These are phyloP conservation scores for Boletales sp. DNA, from an alignment of 768 basidiomycete species.

Conservation along the genomic window DNA sequence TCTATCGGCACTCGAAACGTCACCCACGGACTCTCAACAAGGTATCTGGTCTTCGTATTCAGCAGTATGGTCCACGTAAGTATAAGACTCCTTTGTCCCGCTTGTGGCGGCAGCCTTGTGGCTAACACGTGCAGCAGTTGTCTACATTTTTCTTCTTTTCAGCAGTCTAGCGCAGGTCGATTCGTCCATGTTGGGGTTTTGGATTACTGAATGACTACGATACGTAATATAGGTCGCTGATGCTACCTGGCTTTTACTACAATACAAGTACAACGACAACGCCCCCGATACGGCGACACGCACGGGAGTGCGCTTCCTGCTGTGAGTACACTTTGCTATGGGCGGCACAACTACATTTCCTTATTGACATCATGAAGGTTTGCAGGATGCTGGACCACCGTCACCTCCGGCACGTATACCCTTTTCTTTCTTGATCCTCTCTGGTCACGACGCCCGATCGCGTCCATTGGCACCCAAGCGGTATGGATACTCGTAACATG, in stretches of 20 bases:
- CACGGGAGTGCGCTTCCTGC: constrained; percentile 42
- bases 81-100: constrained; percentile 3
- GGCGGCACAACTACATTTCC: not conserved
- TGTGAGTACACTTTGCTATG: constrained; percentile 36
- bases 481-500: constrained; percentile 59
- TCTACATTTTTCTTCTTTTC: constrained; percentile 50
- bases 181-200: not conserved
- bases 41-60: constrained; percentile 41
- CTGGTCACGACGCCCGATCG: constrained; percentile 50
- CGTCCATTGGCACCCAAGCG: constrained; percentile 57
- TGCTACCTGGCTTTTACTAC: constrained; percentile 56
- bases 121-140: constrained; percentile 33
- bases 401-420: constrained; percentile 51
- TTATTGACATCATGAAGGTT: constrained; percentile 38
- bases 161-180: constrained; percentile 46
- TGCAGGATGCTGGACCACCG: constrained; percentile 55
- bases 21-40: constrained; percentile 51
- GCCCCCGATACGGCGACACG: constrained; percentile 46
- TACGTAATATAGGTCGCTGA: constrained; percentile 41
- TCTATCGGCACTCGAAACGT: constrained; percentile 42
- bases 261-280: constrained; percentile 51
- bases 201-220: constrained; percentile 2
- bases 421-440: constrained; percentile 58
- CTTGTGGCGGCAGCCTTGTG: constrained; percentile 10
- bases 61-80: constrained; percentile 53